Evolutionary conservation across 345 rosid genomes (phyloP).

Genomic region (Populus deltoides): DNA sequence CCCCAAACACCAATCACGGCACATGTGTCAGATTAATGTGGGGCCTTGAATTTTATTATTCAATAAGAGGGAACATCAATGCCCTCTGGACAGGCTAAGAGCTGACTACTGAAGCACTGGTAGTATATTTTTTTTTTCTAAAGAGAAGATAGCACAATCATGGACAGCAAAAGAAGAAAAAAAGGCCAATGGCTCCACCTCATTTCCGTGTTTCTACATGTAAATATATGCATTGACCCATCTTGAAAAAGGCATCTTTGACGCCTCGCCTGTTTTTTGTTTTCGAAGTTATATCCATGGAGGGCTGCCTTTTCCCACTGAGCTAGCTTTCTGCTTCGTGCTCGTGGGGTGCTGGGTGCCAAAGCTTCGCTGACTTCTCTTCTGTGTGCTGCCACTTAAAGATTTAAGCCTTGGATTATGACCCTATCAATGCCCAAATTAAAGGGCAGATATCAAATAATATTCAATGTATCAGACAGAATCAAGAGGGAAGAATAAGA

Average conservation of each 20-base stretch:
- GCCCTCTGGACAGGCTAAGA: background rate
- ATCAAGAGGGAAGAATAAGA: background rate
- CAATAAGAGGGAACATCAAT: background rate
- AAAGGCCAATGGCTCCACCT: conserved; percentile 4
- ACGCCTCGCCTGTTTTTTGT: background rate
- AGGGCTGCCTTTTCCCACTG: background rate
- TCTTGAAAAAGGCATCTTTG: background rate
- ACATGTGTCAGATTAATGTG: background rate
- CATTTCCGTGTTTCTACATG: background rate
- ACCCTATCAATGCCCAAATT: background rate
- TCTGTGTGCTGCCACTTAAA: background rate
- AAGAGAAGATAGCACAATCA: conserved; percentile 9
- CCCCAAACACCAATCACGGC: conserved; percentile 2
- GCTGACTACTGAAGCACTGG: background rate
- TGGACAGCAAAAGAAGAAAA: background rate
- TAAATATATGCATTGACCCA: background rate
- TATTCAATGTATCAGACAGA: background rate
- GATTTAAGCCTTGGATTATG: conserved; percentile 4
- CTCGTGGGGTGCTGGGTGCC: background rate
- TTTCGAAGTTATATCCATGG: background rate
- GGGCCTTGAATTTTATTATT: background rate
- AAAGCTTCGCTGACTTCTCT: background rate
- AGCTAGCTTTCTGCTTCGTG: background rate
- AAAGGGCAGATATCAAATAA: background rate
- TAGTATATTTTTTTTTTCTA: background rate